Conservation (phyloP, 306 rosid species). For the Ceratonia siliqua region DNA sequence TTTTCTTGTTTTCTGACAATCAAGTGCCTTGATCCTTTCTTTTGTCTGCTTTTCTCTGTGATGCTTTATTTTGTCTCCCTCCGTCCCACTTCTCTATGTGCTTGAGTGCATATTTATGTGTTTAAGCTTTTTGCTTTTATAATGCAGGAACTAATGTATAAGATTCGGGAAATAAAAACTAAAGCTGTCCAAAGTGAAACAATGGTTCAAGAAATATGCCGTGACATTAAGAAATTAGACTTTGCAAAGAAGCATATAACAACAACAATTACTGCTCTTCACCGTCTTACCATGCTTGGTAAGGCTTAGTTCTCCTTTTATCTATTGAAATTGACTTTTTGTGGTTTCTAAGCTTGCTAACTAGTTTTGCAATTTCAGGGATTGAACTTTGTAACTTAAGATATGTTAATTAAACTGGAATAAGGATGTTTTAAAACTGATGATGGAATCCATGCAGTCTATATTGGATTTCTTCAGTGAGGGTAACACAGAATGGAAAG, state of each 20-base stretch:
- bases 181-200: constrained; percentile 98
- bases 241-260: constrained; percentile 99
- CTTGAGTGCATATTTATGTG: background rate
- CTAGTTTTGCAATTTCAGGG: background rate
- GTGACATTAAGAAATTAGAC: constrained; percentile 95
- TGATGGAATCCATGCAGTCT: too few species aligned
- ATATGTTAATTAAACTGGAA: constrained; percentile 4
- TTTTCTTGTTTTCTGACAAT: background rate
- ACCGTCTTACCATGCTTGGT: constrained; percentile 98
- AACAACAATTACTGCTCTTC: constrained; percentile 94
- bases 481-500: too few species aligned
- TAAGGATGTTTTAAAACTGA: background rate
- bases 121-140: constrained; percentile 21
- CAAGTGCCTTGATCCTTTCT: background rate
- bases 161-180: constrained; percentile 89
- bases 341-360: constrained; percentile 24
- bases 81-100: background rate
- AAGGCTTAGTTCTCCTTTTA: constrained; percentile 22
- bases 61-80: background rate
- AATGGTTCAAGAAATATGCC: constrained; percentile 98
- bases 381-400: constrained; percentile 10
- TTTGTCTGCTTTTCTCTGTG: constrained; percentile 5
- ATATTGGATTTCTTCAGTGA: too few species aligned
- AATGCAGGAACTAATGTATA: constrained; percentile 93
- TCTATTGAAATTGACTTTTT: background rate